Conservation (phyloP, 1,139 yeast species). For the Yamadazyma taylorii region DNA sequence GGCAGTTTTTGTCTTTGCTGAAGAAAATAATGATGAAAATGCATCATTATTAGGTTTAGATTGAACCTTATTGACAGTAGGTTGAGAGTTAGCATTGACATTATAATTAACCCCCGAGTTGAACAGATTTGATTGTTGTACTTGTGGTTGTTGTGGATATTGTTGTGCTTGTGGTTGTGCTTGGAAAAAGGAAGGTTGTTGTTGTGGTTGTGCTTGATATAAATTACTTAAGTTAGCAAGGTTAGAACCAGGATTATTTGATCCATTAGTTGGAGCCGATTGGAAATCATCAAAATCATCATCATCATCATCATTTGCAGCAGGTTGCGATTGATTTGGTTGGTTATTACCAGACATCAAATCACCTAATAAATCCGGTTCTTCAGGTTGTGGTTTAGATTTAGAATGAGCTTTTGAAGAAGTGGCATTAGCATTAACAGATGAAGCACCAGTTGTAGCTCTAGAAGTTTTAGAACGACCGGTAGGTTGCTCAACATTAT, state of each 20-base stretch:
- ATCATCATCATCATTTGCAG: conserved; percentile 50
- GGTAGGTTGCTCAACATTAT: conserved; percentile 46
- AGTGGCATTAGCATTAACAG: conserved; percentile 36
- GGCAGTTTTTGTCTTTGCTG: conserved; percentile 56
- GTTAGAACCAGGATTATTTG: conserved; percentile 29
- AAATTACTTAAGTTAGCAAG: conserved; percentile 41
- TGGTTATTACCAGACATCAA: conserved; percentile 23
- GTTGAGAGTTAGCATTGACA: conserved; percentile 29
- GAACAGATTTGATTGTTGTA: conserved; percentile 16
- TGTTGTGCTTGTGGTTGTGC: conserved; percentile 16
- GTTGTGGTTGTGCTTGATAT: conserved; percentile 28
- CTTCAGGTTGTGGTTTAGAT: conserved; percentile 27
- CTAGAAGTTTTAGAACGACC: conserved; percentile 23
- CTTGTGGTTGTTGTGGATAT: conserved; percentile 16
- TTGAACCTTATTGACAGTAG: conserved; percentile 27
- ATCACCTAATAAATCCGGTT: conserved; percentile 53
- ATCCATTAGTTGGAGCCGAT: conserved; percentile 49
- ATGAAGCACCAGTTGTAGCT: conserved; percentile 41
- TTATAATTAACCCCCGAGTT: conserved; percentile 10
- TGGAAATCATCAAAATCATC: conserved; percentile 97
- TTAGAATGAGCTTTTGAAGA: conserved; percentile 22
- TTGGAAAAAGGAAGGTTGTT: conserved; percentile 13
- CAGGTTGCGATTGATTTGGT: conserved; percentile 17
- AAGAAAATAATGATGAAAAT: conserved; percentile 75
- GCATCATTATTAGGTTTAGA: conserved; percentile 52